These are phyloP conservation scores for Pseudocercospora eumusae DNA, from an alignment of 2,329 filamentous ascomycete genomes.

Conservation along the genomic window DNA sequence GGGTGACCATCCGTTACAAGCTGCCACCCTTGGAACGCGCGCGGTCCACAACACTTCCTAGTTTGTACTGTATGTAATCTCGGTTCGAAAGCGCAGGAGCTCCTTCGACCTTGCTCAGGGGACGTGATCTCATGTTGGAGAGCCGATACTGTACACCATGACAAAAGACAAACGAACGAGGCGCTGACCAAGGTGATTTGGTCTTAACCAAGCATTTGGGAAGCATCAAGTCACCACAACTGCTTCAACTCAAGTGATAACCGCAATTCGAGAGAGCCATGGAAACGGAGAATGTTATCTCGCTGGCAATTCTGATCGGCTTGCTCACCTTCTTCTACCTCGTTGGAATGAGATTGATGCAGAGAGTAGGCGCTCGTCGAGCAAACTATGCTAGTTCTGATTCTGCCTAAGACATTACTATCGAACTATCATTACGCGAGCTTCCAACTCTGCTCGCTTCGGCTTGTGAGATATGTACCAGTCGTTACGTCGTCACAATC, in stretches of 20 bases:
- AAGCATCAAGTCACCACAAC: not conserved
- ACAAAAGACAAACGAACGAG: not conserved
- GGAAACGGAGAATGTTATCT: slow-evolving; percentile 4
- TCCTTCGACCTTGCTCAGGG: too few relatives aligned
- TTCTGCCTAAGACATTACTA: slow-evolving; percentile 18
- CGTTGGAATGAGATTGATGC: slow-evolving; percentile 20
- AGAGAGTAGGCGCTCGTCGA: slow-evolving; percentile 17
- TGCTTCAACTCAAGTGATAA: not conserved
- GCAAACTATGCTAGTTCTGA: slow-evolving; percentile 14
- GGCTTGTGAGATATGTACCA: slow-evolving; percentile 1
- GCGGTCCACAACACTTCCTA: too few relatives aligned
- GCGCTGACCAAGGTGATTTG: not conserved
- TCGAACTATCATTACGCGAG: slow-evolving; percentile 1
- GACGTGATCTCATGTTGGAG: too few relatives aligned
- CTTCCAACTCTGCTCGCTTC: not conserved
- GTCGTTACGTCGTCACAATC: slow-evolving; percentile 4
- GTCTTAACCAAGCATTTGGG: not conserved
- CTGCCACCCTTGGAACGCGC: too few relatives aligned
- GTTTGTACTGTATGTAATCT: too few relatives aligned
- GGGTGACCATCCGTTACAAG: too few relatives aligned
- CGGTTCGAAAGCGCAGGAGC: slow-evolving; percentile 5
- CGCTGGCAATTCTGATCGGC: slow-evolving; percentile 16
- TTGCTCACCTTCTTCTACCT: slow-evolving; percentile 28
- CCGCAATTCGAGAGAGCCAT: not conserved
- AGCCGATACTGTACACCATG: not conserved